Conservation (phyloP, 768 basidiomycete genomes). For the Clitopilus hobsonii region DNA sequence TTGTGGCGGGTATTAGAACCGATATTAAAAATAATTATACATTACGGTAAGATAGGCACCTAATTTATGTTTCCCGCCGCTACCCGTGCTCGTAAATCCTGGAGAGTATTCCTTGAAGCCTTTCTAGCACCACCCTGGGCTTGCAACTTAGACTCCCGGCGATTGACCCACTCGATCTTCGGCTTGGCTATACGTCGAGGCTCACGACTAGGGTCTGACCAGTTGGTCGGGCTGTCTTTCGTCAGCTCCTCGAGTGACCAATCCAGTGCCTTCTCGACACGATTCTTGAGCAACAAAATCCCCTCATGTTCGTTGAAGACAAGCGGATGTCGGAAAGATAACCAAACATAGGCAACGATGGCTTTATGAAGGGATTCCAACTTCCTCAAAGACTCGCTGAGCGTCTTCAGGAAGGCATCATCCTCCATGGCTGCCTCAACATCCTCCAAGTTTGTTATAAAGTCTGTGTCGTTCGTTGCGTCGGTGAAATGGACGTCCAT, state of each 20-base stretch:
- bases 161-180: background rate
- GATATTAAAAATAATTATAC: background rate
- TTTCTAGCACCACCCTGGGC: no score
- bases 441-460: constrained; percentile 35
- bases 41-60: background rate
- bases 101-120: no score
- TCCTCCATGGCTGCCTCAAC: constrained; percentile 32
- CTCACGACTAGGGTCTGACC: no score
- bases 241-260: constrained; percentile 49
- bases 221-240: constrained; percentile 1
- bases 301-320: constrained; percentile 55
- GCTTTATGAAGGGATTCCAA: constrained; percentile 79
- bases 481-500: constrained; percentile 38
- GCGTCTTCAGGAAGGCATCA: constrained; percentile 4
- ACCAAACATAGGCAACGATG: constrained; percentile 81
- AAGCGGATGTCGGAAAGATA: constrained; percentile 64
- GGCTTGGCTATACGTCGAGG: background rate
- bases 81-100: background rate
- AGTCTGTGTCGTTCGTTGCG: constrained; percentile 28
- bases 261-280: constrained; percentile 66
- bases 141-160: background rate
- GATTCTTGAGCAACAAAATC: constrained; percentile 49
- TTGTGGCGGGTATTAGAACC: background rate
- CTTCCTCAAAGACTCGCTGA: constrained; percentile 12
- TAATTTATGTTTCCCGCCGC: background rate